phyloP scores from a whole-genome alignment of 495 filamentous ascomycete genomes.

The Penicillium bovifimosum region DNA sequence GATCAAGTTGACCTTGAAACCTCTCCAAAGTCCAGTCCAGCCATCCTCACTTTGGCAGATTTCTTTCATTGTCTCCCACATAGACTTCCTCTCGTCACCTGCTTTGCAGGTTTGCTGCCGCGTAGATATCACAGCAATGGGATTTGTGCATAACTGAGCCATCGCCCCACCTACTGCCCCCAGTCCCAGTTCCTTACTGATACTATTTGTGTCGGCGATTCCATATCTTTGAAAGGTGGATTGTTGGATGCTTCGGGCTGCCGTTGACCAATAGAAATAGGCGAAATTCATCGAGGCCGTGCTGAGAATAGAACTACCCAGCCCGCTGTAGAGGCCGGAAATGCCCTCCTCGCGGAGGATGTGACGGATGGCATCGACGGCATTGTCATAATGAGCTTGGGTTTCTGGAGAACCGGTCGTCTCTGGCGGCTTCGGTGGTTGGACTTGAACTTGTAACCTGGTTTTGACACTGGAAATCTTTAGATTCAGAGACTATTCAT shows the following conservation, averaged over 20 bases:
- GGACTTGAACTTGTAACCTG: conserved; percentile 10
- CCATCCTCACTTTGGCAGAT: conserved; percentile 79
- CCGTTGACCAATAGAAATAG: conserved; percentile 19
- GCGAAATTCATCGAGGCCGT: conserved; percentile 20
- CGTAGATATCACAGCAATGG: conserved; percentile 84
- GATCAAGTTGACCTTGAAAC: conserved; percentile 44
- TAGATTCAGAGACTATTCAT: neutral
- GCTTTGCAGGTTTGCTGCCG: conserved; percentile 71
- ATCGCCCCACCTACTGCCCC: conserved; percentile 78
- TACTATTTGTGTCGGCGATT: conserved; percentile 4
- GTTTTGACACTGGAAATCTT: conserved; percentile 8
- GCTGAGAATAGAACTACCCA: conserved; percentile 10
- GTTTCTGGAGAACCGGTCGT: neutral
- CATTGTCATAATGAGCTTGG: neutral
- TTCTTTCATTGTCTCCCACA: conserved; percentile 73
- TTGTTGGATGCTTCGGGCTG: conserved; percentile 3
- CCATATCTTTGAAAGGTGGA: neutral
- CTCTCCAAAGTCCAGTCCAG: conserved; percentile 62
- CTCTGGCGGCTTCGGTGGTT: neutral
- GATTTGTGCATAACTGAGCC: conserved; percentile 85
- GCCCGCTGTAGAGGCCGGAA: conserved; percentile 9
- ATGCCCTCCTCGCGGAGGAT: conserved; percentile 13
- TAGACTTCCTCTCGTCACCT: conserved; percentile 65
- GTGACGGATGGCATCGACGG: neutral
- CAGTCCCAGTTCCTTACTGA: conserved; percentile 39